A percentile compares a stretch with the other conserved stretches of the same genome.
phyloP scores from a whole-genome alignment of 495 filamentous ascomycete genomes.

The Lasiosphaeris hirsuta region DNA sequence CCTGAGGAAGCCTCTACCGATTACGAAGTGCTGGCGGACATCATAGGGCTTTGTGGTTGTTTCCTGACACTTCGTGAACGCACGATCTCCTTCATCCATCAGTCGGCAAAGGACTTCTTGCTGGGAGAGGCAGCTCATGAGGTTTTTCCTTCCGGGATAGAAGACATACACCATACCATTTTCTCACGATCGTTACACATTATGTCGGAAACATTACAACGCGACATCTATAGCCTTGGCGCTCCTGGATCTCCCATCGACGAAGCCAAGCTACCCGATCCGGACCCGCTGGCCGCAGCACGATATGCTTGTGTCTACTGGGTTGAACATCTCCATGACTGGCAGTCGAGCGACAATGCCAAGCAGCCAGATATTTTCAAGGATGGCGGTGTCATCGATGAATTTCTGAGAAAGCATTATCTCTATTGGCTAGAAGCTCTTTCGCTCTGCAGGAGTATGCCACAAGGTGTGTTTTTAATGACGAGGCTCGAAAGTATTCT shows the following conservation, averaged over 20 bases:
- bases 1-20: neutral
- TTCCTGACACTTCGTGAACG: constrained; percentile 26
- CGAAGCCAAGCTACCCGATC: constrained; percentile 13
- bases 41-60: constrained; percentile 25
- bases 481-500: constrained; percentile 5
- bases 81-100: constrained; percentile 34
- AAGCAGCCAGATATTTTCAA: constrained; percentile 5
- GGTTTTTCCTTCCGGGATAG: neutral
- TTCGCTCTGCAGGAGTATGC: neutral
- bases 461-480: neutral
- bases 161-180: constrained; percentile 14
- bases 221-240: constrained; percentile 11
- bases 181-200: constrained; percentile 25
- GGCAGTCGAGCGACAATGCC: too few relatives aligned
- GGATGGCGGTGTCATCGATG: constrained; percentile 1
- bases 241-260: constrained; percentile 3
- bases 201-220: constrained; percentile 9
- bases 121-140: neutral
- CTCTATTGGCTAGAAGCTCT: constrained; percentile 3
- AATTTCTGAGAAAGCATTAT: constrained; percentile 6
- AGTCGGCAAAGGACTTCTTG: constrained; percentile 41
- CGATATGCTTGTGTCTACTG: constrained; percentile 38
- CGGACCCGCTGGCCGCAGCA: constrained; percentile 28
- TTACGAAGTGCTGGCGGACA: neutral
- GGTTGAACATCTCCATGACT: constrained; percentile 27